Percentiles rank a stretch among this genome's conserved stretches.
Evolutionary conservation across 345 rosid species (phyloP).

Genomic region (Melaleuca alternifolia): DNA sequence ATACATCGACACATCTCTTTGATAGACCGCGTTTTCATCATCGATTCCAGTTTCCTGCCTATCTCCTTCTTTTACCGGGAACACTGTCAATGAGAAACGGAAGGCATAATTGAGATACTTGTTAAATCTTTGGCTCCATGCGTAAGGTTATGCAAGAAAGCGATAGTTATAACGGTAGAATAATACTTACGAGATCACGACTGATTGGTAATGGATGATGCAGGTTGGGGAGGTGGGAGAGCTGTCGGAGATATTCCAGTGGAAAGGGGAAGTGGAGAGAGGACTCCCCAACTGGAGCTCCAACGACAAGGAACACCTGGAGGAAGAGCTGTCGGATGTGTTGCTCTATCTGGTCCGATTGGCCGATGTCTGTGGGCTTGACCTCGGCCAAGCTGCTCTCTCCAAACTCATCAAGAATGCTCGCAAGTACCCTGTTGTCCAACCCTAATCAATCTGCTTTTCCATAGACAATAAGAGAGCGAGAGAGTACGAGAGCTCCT

Average conservation of each 20-base stretch:
- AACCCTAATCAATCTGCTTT: not conserved
- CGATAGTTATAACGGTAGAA: not conserved
- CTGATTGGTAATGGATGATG: not conserved
- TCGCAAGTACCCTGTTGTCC: slow-evolving; percentile 25
- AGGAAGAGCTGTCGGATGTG: slow-evolving; percentile 57
- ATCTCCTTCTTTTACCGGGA: not conserved
- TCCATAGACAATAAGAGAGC: not conserved
- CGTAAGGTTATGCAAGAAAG: not conserved
- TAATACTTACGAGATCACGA: not conserved
- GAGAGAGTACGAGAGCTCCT: not conserved
- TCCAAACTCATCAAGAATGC: slow-evolving; percentile 37
- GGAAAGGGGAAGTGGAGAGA: slow-evolving; percentile 61
- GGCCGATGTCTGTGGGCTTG: slow-evolving; percentile 52
- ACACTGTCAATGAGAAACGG: too few relatives aligned
- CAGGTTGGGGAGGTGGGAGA: slow-evolving; percentile 79
- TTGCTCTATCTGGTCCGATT: slow-evolving; percentile 44
- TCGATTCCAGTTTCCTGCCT: not conserved
- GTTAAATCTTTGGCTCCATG: not conserved
- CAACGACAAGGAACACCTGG: slow-evolving; percentile 44
- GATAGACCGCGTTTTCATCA: not conserved
- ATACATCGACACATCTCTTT: not conserved
- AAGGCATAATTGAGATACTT: not conserved
- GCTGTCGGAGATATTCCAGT: slow-evolving; percentile 48
- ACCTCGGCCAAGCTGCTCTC: slow-evolving; percentile 55
- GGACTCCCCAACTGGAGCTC: slow-evolving; percentile 48